phyloP scores from a whole-genome alignment of 352 stramenopile species.

The Phytophthora foliorum region DNA sequence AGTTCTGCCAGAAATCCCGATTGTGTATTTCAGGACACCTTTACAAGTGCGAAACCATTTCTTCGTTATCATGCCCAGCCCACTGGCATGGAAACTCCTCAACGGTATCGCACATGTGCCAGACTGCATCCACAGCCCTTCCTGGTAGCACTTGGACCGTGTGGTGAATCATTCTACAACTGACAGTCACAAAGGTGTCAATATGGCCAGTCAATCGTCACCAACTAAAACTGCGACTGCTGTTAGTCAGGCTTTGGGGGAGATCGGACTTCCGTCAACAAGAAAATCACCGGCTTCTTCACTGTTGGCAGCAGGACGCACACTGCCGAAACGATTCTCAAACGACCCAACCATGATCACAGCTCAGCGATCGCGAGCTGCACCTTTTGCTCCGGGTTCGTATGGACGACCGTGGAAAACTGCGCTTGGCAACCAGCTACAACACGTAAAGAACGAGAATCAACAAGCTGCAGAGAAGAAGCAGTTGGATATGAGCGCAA shows the following conservation, averaged over 20 bases:
- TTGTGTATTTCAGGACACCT: slow-evolving; percentile 27
- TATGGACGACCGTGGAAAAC: slow-evolving; percentile 35
- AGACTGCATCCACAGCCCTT: neutral
- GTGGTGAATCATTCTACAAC: slow-evolving; percentile 1
- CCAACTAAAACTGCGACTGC: slow-evolving; percentile 43
- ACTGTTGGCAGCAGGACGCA: slow-evolving; percentile 16
- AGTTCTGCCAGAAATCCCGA: neutral
- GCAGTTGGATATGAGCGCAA: neutral
- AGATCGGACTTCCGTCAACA: slow-evolving; percentile 23
- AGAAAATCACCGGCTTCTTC: slow-evolving; percentile 13
- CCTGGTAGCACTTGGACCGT: neutral
- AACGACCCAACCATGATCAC: slow-evolving; percentile 4
- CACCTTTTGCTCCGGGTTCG: slow-evolving; percentile 19
- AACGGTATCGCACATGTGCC: slow-evolving; percentile 13
- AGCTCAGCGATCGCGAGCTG: slow-evolving; percentile 19
- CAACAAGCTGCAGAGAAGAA: slow-evolving; percentile 4
- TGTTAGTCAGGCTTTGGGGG: slow-evolving; percentile 53
- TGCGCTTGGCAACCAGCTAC: slow-evolving; percentile 29
- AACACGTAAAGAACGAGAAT: slow-evolving; percentile 25
- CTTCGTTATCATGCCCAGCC: slow-evolving; percentile 7
- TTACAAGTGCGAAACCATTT: slow-evolving; percentile 31
- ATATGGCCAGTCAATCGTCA: slow-evolving; percentile 25
- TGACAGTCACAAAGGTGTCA: neutral
- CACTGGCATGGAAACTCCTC: slow-evolving; percentile 17
- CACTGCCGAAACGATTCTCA: slow-evolving; percentile 4